Percentiles rank a stretch among this genome's conserved stretches.
Conservation (phyloP, 2,329 filamentous ascomycete species). For the Anthostomella pinea region DNA sequence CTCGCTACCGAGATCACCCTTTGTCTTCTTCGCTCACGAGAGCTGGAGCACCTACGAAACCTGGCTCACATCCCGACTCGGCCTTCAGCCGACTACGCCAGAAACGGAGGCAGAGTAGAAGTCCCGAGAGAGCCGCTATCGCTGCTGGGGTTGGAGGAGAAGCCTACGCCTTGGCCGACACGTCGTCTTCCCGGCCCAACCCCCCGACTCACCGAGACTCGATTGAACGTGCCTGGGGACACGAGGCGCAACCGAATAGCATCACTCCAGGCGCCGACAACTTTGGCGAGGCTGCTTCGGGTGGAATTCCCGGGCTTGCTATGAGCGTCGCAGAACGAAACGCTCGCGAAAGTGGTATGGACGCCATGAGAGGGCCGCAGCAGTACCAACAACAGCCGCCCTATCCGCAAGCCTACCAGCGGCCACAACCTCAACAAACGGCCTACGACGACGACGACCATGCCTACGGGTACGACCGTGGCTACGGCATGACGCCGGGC, state of each 20-base stretch:
- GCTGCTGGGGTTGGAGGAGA: slow-evolving; percentile 16
- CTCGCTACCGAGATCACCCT: slow-evolving; percentile 23
- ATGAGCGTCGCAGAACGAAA: slow-evolving; percentile 63
- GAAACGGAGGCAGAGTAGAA: slow-evolving; percentile 33
- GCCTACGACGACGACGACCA: slow-evolving; percentile 21
- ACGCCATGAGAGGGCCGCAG: slow-evolving; percentile 50
- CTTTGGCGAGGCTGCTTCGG: slow-evolving; percentile 58
- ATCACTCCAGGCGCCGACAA: slow-evolving; percentile 66
- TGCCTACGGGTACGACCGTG: slow-evolving; percentile 18
- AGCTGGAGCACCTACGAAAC: slow-evolving; percentile 10
- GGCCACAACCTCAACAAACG: slow-evolving; percentile 11
- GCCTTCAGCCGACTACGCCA: slow-evolving; percentile 34
- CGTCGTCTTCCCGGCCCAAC: slow-evolving; percentile 24
- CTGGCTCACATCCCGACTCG: slow-evolving; percentile 37
- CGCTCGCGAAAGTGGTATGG: slow-evolving; percentile 61
- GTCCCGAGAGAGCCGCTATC: slow-evolving; percentile 18
- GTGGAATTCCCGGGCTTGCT: slow-evolving; percentile 67
- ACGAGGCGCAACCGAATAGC: slow-evolving; percentile 34
- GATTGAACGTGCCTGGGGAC: slow-evolving; percentile 21
- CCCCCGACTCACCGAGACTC: slow-evolving; percentile 27
- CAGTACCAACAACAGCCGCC: slow-evolving; percentile 19
- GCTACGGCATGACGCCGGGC: slow-evolving; percentile 22
- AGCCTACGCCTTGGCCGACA: slow-evolving; percentile 13
- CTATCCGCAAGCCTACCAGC: slow-evolving; percentile 20
- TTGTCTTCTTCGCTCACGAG: slow-evolving; percentile 15